Evolutionary conservation across 2,329 filamentous ascomycete species (phyloP).

Genomic region (Penicillium olsonii): DNA sequence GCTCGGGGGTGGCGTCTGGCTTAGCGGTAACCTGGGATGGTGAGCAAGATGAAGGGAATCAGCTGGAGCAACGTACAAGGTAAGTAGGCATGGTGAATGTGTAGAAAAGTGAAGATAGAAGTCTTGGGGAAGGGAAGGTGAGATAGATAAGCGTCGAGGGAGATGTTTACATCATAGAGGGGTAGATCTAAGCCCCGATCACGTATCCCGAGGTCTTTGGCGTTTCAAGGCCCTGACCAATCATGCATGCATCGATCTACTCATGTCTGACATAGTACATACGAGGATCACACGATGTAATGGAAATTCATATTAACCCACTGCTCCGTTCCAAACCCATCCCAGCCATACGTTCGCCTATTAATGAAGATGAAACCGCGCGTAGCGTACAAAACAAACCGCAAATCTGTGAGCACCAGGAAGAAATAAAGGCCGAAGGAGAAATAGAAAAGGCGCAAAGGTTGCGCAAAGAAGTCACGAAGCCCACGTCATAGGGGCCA

Average conservation of each 20-base stretch:
- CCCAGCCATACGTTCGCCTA: constrained; percentile 34
- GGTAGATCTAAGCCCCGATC: constrained; percentile 4
- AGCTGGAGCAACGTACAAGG: neutral
- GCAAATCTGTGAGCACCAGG: constrained; percentile 17
- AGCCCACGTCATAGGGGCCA: neutral
- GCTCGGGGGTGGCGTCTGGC: neutral
- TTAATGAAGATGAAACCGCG: constrained; percentile 28
- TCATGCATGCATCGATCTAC: neutral
- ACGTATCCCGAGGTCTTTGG: neutral
- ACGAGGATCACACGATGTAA: neutral
- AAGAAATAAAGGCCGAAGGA: constrained; percentile 1
- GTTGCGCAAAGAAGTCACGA: neutral
- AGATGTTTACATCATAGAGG: constrained; percentile 11
- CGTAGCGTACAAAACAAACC: neutral
- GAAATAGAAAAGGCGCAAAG: neutral
- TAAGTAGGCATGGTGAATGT: constrained; percentile 5
- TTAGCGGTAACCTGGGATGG: constrained; percentile 6
- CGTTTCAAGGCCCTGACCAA: neutral
- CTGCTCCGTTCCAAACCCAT: constrained; percentile 28
- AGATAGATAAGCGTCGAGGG: neutral
- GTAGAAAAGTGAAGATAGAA: neutral
- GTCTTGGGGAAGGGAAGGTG: neutral
- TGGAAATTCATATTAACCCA: constrained; percentile 25
- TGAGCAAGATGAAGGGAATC: neutral
- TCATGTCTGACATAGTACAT: neutral